These are phyloP conservation scores for Myxozyma mucilagina DNA, from an alignment of 805 yeast species.

Conservation along the genomic window DNA sequence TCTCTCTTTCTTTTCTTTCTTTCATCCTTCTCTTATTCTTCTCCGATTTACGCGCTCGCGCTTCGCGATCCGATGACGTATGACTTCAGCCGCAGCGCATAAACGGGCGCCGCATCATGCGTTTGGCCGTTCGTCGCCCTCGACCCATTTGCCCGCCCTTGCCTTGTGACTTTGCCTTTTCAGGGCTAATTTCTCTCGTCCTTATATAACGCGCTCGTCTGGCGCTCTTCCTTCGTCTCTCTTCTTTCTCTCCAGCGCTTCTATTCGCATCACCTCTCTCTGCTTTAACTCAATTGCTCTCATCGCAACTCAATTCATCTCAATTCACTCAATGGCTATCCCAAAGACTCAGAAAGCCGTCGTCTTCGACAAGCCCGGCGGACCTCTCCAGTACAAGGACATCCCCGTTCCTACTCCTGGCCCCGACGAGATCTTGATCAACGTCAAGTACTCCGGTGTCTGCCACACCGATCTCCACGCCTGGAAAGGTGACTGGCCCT, in stretches of 20 bases:
- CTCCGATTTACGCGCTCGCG: neutral
- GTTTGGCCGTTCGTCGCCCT: neutral
- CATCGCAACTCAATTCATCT: neutral
- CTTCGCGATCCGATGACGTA: neutral
- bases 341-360: conserved; percentile 66
- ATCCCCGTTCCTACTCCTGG: conserved; percentile 80
- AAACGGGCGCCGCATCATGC: conserved; percentile 1
- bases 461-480: conserved; percentile 95
- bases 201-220: neutral
- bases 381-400: conserved; percentile 53
- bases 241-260: neutral
- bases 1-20: too few species aligned
- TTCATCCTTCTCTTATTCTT: too few species aligned
- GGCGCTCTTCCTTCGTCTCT: neutral
- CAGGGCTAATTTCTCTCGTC: neutral
- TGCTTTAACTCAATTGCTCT: neutral
- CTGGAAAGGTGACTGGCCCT: conserved; percentile 93
- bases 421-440: conserved; percentile 73
- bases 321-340: conserved; percentile 37
- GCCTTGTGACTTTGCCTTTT: neutral
- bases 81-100: neutral
- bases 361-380: conserved; percentile 30
- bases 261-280: neutral
- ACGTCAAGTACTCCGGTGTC: conserved; percentile 85
- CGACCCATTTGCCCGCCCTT: neutral